Conservation (phyloP, 2,329 filamentous ascomycete species). For the Parastagonospora nodorum region DNA sequence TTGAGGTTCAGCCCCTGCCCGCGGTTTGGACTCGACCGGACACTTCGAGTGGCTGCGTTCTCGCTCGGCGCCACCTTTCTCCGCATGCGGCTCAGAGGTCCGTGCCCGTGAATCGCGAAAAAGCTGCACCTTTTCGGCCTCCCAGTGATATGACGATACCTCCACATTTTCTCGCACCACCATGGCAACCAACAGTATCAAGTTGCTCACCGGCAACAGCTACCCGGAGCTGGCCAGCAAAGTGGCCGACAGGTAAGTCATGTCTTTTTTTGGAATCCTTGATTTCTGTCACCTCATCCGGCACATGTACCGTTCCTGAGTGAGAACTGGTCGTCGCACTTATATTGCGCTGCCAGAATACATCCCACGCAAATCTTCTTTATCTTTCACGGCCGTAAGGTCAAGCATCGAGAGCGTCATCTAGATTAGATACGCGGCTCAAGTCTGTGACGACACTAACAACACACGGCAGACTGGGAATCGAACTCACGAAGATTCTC, state of each 20-base stretch:
- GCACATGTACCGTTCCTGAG: too few relatives aligned
- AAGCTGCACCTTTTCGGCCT: slow-evolving; percentile 23
- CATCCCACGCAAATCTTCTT: too few relatives aligned
- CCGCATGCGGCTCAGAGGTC: slow-evolving; percentile 16
- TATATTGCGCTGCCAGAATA: background rate
- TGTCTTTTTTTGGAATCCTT: slow-evolving; percentile 4
- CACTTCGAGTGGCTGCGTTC: too few relatives aligned
- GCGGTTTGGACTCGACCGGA: too few relatives aligned
- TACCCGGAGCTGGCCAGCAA: slow-evolving; percentile 73
- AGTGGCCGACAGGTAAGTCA: slow-evolving; percentile 67
- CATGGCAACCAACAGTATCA: slow-evolving; percentile 77
- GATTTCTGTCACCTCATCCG: background rate
- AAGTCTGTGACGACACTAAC: slow-evolving; percentile 22
- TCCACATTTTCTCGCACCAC: slow-evolving; percentile 16
- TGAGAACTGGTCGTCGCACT: too few relatives aligned
- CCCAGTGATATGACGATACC: slow-evolving; percentile 24
- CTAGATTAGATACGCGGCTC: background rate
- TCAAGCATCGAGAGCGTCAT: background rate
- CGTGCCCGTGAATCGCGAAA: slow-evolving; percentile 23
- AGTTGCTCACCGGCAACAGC: slow-evolving; percentile 75
- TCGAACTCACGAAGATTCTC: slow-evolving; percentile 78
- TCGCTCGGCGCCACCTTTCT: slow-evolving; percentile 19
- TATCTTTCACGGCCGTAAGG: background rate
- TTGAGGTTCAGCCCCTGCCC: too few relatives aligned
- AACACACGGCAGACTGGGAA: slow-evolving; percentile 64